A percentile compares a stretch with the other conserved stretches of the same genome.
Evolutionary conservation across 495 filamentous ascomycete species (phyloP).

Genomic region (Bacidia gigantensis): DNA sequence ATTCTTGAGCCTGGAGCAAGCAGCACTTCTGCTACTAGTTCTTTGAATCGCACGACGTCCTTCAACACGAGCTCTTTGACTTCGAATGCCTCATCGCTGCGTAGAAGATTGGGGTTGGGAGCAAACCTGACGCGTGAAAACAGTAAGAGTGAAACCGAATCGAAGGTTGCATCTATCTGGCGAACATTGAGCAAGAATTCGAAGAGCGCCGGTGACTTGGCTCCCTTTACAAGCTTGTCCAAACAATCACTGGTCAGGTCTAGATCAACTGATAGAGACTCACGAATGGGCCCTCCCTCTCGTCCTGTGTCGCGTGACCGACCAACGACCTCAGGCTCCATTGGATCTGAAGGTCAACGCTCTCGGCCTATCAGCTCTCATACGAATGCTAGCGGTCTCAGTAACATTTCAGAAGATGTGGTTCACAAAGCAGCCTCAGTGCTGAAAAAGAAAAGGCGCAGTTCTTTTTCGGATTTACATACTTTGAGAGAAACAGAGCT

Average conservation of each 20-base stretch:
- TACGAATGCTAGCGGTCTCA: constrained; percentile 24
- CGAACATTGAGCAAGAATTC: constrained; percentile 74
- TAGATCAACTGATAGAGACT: constrained; percentile 66
- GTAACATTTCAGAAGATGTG: constrained; percentile 30
- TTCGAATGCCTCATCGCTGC: constrained; percentile 70
- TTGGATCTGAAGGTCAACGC: constrained; percentile 29
- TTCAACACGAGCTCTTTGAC: constrained; percentile 42
- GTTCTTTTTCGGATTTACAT: constrained; percentile 81
- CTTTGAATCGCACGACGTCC: constrained; percentile 35
- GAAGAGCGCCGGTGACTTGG: constrained; percentile 40
- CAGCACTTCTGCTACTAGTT: constrained; percentile 22
- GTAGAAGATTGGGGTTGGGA: constrained; percentile 65
- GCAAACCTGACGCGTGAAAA: constrained; percentile 58
- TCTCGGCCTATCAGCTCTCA: constrained; percentile 36
- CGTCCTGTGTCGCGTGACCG: constrained; percentile 56
- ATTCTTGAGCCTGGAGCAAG: background rate
- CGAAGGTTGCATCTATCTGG: constrained; percentile 64
- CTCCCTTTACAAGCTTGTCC: constrained; percentile 41
- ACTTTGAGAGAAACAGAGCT: constrained; percentile 18
- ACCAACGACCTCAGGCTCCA: constrained; percentile 30
- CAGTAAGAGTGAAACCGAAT: constrained; percentile 57
- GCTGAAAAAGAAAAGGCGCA: constrained; percentile 64
- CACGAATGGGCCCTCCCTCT: constrained; percentile 33
- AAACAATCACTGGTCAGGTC: constrained; percentile 58
- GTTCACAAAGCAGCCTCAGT: constrained; percentile 11